Base-by-base conservation (phyloP, 1,139 yeast species). In the Meyerozyma elateridarum region DNA sequence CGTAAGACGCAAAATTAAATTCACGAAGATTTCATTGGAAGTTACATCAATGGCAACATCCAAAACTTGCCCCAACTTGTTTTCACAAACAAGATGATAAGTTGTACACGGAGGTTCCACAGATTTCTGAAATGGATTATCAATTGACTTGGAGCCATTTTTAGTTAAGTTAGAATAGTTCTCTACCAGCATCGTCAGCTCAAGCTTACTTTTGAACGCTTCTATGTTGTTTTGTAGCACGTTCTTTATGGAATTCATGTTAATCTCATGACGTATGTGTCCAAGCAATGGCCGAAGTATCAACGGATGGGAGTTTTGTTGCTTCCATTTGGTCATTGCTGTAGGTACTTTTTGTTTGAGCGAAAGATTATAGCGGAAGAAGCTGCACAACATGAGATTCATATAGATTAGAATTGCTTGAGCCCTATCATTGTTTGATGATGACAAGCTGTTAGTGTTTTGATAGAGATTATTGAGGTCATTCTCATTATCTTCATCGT, bases 271-370 rank as follows among this genome's bases (percentile, higher is more conserved):
- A 36, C 77, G 73, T 35, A 79, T 69, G 42, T 78, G 81, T 3
- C 88, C 87, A 19, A 84, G 63, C 24, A 84, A 54, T 1, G 94
- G 91, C 30, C 85, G 59, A 31, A 81, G 58, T 16, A 81, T 64
- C 34, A 76, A 55, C 2, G 79, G 73, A 32, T 64, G 75, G 25
- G 67, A 63, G 34, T 68, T 61, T 36, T 46, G 42, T 59, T 64
- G 69, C 57, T 64, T 70, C 79, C 67, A 70, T 51, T 75, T 64
- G 31, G 79, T 65, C 37, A 69, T 52, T 17, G 70, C 60, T 0
- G 78, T 66, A 8, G 79, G 74, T 37, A 54, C 62, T 17, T 63
- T 61, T 36, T 67, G 73, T 42, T 66, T 65, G 39, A 62, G 56
- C 22, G 64, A 63, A 20, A 79, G 55, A 34, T 73, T 76, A 36